Base-by-base conservation (phyloP, 352 stramenopile genomes). In the Thalassiosira gravida region DNA sequence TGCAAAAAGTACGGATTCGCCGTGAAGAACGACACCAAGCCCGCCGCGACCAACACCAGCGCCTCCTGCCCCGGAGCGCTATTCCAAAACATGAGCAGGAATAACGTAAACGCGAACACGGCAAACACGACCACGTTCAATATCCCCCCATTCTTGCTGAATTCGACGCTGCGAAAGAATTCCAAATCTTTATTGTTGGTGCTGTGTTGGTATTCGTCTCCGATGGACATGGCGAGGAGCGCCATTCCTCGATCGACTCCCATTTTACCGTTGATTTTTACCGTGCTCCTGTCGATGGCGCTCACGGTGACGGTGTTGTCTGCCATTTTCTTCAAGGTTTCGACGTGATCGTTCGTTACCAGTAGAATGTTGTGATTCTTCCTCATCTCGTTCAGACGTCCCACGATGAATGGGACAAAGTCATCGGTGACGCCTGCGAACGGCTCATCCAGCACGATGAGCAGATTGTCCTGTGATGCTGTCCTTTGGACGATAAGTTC, bases 371-470 rank as follows among this genome's bases (percentile, higher is more conserved):
- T 89, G 47, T 91, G 81, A 2, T 74, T 78, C 29, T 81, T 67
- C n/a, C 77, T 59, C 79, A 91, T 82, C 52, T 82, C 56, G 57
- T 82, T 77, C 1, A 91, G 67, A 22, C 85, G 75, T 0, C 67
- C 64, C 1, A 83, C 50, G 44, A 91, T 87, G 22, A 83, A 91
- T 0, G 85, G 82, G 18, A 91, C 67, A 74, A 91, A 91, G 56
- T 91, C 82, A 74, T 90, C 82, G 3, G 85, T 90, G 0, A 91
- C 82, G 27, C 82, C 85, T 29, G 85, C 82, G 74, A 91, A 91
- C 16, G 85, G 85, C 58, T 91, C 85, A 72, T 91, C 85, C 13
- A 91, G 30, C 3, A 85, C 70, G 50, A 91, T 85, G 13, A 91
- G 42, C 1, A 91, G 29, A 62, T 85, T 74, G 14, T 70, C 58